phyloP scores from a whole-genome alignment of 441 rosid genomes.

The Gossypium trilobum region DNA sequence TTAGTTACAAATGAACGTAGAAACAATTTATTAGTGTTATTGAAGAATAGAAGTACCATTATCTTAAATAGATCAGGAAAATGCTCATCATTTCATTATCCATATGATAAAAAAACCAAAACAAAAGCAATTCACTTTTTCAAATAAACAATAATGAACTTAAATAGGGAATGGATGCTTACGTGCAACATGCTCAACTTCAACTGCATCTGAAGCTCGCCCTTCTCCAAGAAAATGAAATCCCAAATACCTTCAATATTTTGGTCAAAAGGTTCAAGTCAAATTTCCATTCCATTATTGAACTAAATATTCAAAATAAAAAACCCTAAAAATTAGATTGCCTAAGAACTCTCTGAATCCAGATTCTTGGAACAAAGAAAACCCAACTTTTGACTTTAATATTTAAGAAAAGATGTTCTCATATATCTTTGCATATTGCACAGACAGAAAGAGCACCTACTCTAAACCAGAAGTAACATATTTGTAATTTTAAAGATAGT shows the following conservation, averaged over 20 bases:
- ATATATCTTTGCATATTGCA: neutral
- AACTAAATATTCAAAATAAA: neutral
- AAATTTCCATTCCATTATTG: conserved; percentile 16
- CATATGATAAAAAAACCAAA: neutral
- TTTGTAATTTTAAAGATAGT: conserved; percentile 2
- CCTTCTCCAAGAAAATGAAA: conserved; percentile 53
- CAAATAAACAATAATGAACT: conserved; percentile 8
- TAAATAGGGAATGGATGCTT: conserved; percentile 21
- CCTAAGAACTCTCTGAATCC: neutral
- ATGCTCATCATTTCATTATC: conserved; percentile 6
- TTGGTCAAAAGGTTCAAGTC: conserved; percentile 20
- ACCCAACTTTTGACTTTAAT: neutral
- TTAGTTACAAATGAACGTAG: neutral
- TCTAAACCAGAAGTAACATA: conserved; percentile 9
- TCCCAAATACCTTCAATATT: conserved; percentile 57
- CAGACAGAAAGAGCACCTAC: neutral
- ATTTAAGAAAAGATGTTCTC: conserved; percentile 4
- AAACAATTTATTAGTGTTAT: neutral
- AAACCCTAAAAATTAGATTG: neutral
- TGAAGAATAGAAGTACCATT: neutral
- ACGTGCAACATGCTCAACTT: conserved; percentile 33
- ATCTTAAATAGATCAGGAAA: neutral
- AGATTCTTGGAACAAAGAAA: neutral
- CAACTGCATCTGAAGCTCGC: conserved; percentile 31
- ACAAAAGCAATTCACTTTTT: neutral